Evolutionary conservation across 495 filamentous ascomycete species (phyloP).

Genomic region (Aspergillus indologenus): DNA sequence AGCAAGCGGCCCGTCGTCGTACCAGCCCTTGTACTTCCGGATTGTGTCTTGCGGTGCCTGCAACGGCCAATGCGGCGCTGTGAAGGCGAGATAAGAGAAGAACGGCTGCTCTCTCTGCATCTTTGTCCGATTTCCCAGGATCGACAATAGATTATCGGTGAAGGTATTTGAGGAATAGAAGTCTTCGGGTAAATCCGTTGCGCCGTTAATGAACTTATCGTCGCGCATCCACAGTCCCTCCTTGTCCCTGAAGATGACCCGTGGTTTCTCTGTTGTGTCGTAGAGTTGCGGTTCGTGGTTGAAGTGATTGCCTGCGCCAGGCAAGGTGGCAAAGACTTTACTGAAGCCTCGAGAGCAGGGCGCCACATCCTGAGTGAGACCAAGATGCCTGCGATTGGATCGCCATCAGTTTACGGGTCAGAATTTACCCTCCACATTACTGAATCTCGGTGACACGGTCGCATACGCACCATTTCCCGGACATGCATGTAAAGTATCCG

Average conservation of each 20-base stretch:
- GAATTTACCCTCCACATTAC: too few relatives aligned
- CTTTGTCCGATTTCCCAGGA: constrained; percentile 36
- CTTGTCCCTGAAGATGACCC: neutral
- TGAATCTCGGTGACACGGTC: too few relatives aligned
- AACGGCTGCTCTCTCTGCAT: constrained; percentile 38
- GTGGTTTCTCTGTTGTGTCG: neutral
- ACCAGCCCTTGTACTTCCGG: constrained; percentile 35
- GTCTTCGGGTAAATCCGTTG: constrained; percentile 33
- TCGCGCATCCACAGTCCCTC: constrained; percentile 2
- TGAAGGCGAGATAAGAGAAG: constrained; percentile 43
- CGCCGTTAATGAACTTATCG: neutral
- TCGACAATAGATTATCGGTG: constrained; percentile 36
- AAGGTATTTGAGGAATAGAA: constrained; percentile 43
- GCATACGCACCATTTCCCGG: too few relatives aligned
- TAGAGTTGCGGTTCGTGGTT: neutral
- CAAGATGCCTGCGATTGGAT: too few relatives aligned
- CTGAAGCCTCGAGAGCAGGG: constrained; percentile 51
- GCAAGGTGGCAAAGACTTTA: too few relatives aligned
- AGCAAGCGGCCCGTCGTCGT: constrained; percentile 41
- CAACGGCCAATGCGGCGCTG: constrained; percentile 47
- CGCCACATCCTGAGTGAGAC: too few relatives aligned
- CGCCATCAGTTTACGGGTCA: too few relatives aligned
- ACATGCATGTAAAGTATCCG: too few relatives aligned
- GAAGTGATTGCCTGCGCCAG: constrained; percentile 39
- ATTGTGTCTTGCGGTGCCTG: constrained; percentile 34